Base-by-base conservation (phyloP, 257 asterid genomes). In the Plectranthus barbatus region DNA sequence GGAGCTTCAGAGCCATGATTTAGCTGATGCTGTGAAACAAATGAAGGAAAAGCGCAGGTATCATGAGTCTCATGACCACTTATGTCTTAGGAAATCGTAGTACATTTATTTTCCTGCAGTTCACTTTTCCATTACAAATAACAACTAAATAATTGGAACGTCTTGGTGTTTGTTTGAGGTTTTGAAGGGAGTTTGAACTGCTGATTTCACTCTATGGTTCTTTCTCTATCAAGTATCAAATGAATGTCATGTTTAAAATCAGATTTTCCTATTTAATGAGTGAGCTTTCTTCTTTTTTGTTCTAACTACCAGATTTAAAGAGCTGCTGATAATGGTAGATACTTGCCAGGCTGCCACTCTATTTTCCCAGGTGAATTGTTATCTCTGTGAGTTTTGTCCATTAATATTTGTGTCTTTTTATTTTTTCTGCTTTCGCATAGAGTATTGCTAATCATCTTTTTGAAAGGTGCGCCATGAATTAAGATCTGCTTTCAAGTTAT, bases 281-380 rank as follows among this genome's bases (percentile, higher is more conserved):
- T 66, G 0, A 31, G 40, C 17, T 15, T 36, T 67, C 59, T 69
- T 61, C 48, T 60, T 72, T 26, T 62, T 37, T 80, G 63, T 65
- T 73, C 45, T 40, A 20, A 60, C 69, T 39, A 75, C 56, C 84
- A 90, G 97, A 81, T 93, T 93, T 71, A 90, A 93, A 87, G 99
- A 90, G 84, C 83, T 93, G 80, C 72, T 93, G 75, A 93, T 93
- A 62, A 90, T 93, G 99, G 97, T 90, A 49, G 99, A 93, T 74
- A 93, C 99, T 69, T 90, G 99, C 80, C 99, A 90, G 80, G 99
- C 99, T n/a, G 97, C 97, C 69, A 93, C 99, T 36, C 94, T 87
- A 42, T 93, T 90, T 81, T 82, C 88, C 72, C 97, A 93, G 86
- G 99, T 90, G 70, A 69, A 69, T 67, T 47, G 66, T 50, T 39